These are phyloP conservation scores for Circinella umbellata DNA, from an alignment of 371 early-diverging fungal species.

Conservation along the genomic window DNA sequence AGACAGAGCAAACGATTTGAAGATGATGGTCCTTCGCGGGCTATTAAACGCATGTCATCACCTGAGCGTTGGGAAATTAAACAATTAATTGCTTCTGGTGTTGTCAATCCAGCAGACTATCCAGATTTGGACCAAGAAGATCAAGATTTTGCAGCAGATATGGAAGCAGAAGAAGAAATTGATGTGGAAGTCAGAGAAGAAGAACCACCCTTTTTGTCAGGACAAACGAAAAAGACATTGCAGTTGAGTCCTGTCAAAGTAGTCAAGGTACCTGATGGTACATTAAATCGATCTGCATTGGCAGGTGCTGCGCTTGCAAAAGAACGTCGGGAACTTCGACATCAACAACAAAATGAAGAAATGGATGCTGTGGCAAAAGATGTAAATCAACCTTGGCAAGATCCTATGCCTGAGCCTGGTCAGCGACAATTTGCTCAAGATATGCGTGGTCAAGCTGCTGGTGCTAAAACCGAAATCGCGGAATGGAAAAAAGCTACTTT, in stretches of 20 bases:
- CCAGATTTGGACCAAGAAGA: slow-evolving; percentile 83
- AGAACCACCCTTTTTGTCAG: slow-evolving; percentile 93
- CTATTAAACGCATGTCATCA: slow-evolving; percentile 89
- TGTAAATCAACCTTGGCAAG: slow-evolving; percentile 89
- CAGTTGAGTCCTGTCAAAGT: slow-evolving; percentile 95
- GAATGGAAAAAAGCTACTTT: slow-evolving; percentile 95
- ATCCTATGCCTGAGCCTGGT: slow-evolving; percentile 92
- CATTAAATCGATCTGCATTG: slow-evolving; percentile 93
- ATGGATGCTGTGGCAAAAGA: slow-evolving; percentile 90
- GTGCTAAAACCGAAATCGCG: slow-evolving; percentile 70
- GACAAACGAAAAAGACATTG: slow-evolving; percentile 86
- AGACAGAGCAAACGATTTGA: slow-evolving; percentile 51
- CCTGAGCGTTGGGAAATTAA: slow-evolving; percentile 98
- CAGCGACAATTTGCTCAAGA: slow-evolving; percentile 93
- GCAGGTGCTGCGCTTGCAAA: slow-evolving; percentile 92
- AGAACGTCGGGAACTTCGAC: slow-evolving; percentile 89
- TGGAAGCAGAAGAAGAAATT: slow-evolving; percentile 92
- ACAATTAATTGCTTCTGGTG: slow-evolving; percentile 96
- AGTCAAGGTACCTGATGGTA: slow-evolving; percentile 96
- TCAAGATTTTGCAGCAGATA: slow-evolving; percentile 72
- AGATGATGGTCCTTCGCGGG: slow-evolving; percentile 63
- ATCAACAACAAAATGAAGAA: slow-evolving; percentile 89
- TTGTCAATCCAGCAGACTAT: slow-evolving; percentile 83
- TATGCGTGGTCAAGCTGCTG: slow-evolving; percentile 67
- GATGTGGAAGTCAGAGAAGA: slow-evolving; percentile 97